A percentile compares a stretch with the other conserved stretches of the same genome.
phyloP scores from a whole-genome alignment of 2,329 filamentous ascomycete species.

The Conoideocrella luteorostrata region DNA sequence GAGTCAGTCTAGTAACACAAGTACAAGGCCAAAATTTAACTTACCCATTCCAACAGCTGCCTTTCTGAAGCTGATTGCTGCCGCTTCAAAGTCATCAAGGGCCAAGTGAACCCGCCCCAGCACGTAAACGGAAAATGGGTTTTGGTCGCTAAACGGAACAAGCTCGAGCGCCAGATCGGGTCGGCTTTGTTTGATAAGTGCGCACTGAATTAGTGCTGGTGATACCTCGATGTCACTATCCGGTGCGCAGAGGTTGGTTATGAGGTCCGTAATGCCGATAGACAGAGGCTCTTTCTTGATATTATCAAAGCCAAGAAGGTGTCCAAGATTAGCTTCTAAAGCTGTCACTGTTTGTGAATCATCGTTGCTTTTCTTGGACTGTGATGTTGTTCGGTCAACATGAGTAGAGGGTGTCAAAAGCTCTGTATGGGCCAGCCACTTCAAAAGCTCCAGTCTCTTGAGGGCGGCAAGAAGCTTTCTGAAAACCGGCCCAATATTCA shows the following conservation, averaged over 20 bases:
- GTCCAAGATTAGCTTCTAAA: conserved; percentile 53
- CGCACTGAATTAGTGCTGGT: conserved; percentile 55
- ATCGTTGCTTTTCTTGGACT: conserved; percentile 36
- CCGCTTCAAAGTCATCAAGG: conserved; percentile 65
- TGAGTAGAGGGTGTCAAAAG: conserved; percentile 43
- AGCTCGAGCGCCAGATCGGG: conserved; percentile 55
- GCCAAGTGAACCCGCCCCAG: conserved; percentile 74
- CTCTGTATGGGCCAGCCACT: conserved; percentile 59
- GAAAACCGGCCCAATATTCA: conserved; percentile 66
- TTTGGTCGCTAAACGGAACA: conserved; percentile 47
- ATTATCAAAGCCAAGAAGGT: conserved; percentile 57
- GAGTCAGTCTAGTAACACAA: background rate
- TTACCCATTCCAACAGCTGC: conserved; percentile 77
- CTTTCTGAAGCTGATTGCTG: conserved; percentile 71
- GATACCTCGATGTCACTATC: conserved; percentile 62
- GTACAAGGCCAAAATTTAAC: conserved; percentile 30
- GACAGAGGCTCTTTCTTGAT: conserved; percentile 44
- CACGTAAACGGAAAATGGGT: conserved; percentile 68
- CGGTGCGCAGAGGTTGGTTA: conserved; percentile 57
- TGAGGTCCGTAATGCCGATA: conserved; percentile 58
- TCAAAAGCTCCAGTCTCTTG: conserved; percentile 65
- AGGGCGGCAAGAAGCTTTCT: conserved; percentile 64
- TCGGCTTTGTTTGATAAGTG: conserved; percentile 51
- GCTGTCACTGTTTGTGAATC: conserved; percentile 47
- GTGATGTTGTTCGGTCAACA: conserved; percentile 26